Base-by-base conservation (phyloP, 2,329 filamentous ascomycete genomes). In the Chalaropsis ovoidea region DNA sequence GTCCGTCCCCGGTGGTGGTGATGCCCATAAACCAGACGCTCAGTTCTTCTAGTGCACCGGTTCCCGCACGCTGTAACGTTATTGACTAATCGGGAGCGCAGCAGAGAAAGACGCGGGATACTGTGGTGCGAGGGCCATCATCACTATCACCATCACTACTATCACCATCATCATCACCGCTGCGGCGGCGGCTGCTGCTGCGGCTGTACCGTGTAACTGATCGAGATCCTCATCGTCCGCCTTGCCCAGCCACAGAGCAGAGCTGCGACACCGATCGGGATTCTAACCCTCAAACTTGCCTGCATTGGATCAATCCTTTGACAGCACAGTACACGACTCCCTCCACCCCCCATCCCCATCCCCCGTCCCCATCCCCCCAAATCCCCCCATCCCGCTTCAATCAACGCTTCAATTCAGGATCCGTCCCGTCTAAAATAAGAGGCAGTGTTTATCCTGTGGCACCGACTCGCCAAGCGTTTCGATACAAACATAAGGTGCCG, bases 381-480 rank as follows among this genome's bases (percentile, higher is more conserved):
- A 8, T 31, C 24, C 52, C 22, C 52, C 15, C 22, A 2, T n/a
- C 15, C 52, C 24, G 52, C 27, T 56, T 31, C 52, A 56, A 31
- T 31, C 31, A n/a, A n/a, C n/a, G n/a, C n/a, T n/a, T n/a, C n/a
- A n/a, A n/a, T n/a, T n/a, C 17, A 58, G 17, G 35, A 58, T 58
- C 52, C 52, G 52, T 58, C 52, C 27, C 27, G 52, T 58, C 52
- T 58, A 58, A 58, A 58, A 58, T 58, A 58, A 58, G 52, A 58
- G 52, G 52, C 52, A 58, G 52, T 58, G 52, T 58, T 58, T 58
- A n/a, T 58, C 27, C 52, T 58, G 52, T 58, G 27, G 52, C 52
- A 58, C 52, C 52, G 27, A 35, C 52, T 31, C 17, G 52, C 52
- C 27, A 58, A 58, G 52, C 24, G 27, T 58, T 31, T 58, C 27